Evolutionary conservation across 2,329 filamentous ascomycete genomes (phyloP).

Genomic region (Dryadomyces sulphureus): DNA sequence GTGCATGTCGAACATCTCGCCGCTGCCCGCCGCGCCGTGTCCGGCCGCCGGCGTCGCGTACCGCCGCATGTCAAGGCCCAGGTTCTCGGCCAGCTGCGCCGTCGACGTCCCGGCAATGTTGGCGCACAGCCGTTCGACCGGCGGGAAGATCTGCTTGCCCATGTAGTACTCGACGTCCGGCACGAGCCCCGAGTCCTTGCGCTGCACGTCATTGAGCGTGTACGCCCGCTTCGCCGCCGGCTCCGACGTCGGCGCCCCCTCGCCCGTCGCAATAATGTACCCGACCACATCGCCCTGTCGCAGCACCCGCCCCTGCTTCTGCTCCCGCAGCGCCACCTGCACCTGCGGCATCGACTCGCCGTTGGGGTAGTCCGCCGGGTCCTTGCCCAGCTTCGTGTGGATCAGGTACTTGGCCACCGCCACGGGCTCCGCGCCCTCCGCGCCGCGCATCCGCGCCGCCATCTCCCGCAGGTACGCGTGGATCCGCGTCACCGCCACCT

Average conservation of each 20-base stretch:
- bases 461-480: constrained; percentile 86
- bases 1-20: constrained; percentile 54
- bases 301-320: constrained; percentile 72
- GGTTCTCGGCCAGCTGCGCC: constrained; percentile 76
- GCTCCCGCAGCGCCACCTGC: constrained; percentile 80
- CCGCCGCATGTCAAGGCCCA: constrained; percentile 79
- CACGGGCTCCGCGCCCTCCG: constrained; percentile 30
- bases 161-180: constrained; percentile 98
- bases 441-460: constrained; percentile 73
- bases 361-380: constrained; percentile 86
- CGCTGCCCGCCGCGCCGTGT: constrained; percentile 28
- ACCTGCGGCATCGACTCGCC: constrained; percentile 92
- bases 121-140: constrained; percentile 91
- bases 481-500: constrained; percentile 74
- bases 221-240: constrained; percentile 78
- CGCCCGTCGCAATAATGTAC: constrained; percentile 68
- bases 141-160: constrained; percentile 94
- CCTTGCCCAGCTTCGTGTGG: constrained; percentile 92
- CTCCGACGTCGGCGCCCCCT: constrained; percentile 35
- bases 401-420: constrained; percentile 87
- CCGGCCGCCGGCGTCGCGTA: constrained; percentile 45
- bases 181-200: constrained; percentile 56
- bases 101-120: constrained; percentile 90
- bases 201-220: constrained; percentile 70
- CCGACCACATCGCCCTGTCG: constrained; percentile 93